Conservation (phyloP, 345 rosid genomes). For the Carallia pectinifolia region DNA sequence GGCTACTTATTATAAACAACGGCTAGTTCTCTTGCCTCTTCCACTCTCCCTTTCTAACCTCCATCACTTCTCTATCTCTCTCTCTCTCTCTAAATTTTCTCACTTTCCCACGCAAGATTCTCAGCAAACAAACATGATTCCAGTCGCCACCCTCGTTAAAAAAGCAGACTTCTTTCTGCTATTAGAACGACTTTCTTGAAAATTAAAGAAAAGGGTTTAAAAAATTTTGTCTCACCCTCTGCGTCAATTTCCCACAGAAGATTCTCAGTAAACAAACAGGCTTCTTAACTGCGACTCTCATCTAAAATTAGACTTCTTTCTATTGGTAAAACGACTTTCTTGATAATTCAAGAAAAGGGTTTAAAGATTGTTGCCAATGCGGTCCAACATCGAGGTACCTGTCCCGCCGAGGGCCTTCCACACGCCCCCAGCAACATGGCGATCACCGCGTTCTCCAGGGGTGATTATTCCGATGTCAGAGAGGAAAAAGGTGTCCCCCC, state of each 20-base stretch:
- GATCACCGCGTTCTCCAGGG: slow-evolving; percentile 17
- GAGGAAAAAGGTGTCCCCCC: slow-evolving; percentile 41
- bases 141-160: background rate
- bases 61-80: slow-evolving; percentile 8
- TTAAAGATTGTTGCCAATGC: slow-evolving; percentile 20
- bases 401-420: slow-evolving; percentile 36
- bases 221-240: too few species aligned
- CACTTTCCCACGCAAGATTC: background rate
- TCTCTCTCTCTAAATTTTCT: background rate
- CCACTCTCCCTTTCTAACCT: slow-evolving; percentile 1
- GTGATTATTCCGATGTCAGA: slow-evolving; percentile 48
- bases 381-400: slow-evolving; percentile 31
- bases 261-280: too few species aligned
- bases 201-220: too few species aligned
- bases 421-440: slow-evolving; percentile 57
- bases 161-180: background rate
- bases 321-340: background rate
- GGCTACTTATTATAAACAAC: slow-evolving; percentile 26
- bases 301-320: too few species aligned
- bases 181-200: background rate
- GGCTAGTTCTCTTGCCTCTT: slow-evolving; percentile 7
- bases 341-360: background rate
- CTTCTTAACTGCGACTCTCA: too few species aligned
- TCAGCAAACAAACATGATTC: background rate
- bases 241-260: too few species aligned